Conservation (phyloP, 345 rosid genomes). For the Luvunga scandens region DNA sequence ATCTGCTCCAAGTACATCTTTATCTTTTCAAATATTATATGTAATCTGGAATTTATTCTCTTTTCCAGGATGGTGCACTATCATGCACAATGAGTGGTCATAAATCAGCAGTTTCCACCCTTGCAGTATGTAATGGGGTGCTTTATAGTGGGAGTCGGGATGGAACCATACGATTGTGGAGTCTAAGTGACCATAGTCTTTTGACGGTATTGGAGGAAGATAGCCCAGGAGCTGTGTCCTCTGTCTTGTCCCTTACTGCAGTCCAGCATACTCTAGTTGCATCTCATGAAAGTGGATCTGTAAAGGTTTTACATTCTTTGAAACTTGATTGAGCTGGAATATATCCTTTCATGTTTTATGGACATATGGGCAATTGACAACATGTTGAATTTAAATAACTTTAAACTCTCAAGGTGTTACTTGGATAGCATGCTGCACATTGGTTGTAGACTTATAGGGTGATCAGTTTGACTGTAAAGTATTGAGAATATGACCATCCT, state of each 20-base stretch:
- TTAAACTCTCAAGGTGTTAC: neutral
- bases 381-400: neutral
- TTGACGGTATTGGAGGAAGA: slow-evolving; percentile 72
- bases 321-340: slow-evolving; percentile 11
- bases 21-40: neutral
- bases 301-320: slow-evolving; percentile 48
- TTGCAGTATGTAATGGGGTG: slow-evolving; percentile 57
- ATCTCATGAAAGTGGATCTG: slow-evolving; percentile 70
- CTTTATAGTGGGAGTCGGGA: slow-evolving; percentile 96
- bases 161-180: slow-evolving; percentile 84
- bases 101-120: slow-evolving; percentile 77
- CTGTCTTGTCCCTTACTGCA: slow-evolving; percentile 61
- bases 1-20: neutral
- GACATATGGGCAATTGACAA: neutral
- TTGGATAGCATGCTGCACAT: neutral
- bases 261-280: slow-evolving; percentile 51
- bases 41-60: slow-evolving; percentile 8
- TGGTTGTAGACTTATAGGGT: neutral
- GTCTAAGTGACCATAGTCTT: slow-evolving; percentile 73
- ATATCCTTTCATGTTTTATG: neutral
- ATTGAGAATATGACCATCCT: neutral
- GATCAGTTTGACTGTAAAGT: neutral
- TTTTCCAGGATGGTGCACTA: slow-evolving; percentile 61
- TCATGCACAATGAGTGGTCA: slow-evolving; percentile 83
- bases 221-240: slow-evolving; percentile 40